Conservation (phyloP, 202 grass and related monocot species). For the Hordeum pubiflorum region DNA sequence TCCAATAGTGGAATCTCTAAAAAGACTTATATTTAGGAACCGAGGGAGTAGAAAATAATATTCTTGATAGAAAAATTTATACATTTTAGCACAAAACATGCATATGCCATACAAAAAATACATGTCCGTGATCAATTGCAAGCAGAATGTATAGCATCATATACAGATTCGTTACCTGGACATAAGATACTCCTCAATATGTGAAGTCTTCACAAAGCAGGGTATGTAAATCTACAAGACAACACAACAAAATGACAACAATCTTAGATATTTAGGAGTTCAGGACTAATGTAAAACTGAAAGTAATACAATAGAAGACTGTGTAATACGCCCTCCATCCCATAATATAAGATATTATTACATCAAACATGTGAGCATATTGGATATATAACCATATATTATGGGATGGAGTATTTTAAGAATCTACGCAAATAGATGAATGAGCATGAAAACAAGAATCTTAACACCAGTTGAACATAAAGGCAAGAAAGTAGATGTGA, state of each 20-base stretch:
- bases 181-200: conserved; percentile 84
- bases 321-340: neutral
- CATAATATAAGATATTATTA: too few species aligned
- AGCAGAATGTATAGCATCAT: neutral
- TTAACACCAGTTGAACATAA: neutral
- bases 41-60: conserved; percentile 17
- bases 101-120: neutral
- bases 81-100: neutral
- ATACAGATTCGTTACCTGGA: conserved; percentile 57
- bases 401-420: neutral
- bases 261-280: conserved; percentile 1
- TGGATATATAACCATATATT: too few species aligned
- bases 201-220: conserved; percentile 94
- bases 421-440: conserved; percentile 3
- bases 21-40: too few species aligned
- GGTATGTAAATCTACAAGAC: conserved; percentile 72
- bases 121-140: neutral
- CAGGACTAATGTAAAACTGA: neutral
- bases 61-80: neutral
- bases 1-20: too few species aligned
- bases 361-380: too few species aligned
- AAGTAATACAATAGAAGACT: neutral
- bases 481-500: neutral
- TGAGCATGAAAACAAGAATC: conserved; percentile 17
- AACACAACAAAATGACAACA: conserved; percentile 16